Evolutionary conservation across 208 protist genomes (phyloP), one percentile per base, ranked within the genome.

Genomic region (Crithidia fasciculata): DNA sequence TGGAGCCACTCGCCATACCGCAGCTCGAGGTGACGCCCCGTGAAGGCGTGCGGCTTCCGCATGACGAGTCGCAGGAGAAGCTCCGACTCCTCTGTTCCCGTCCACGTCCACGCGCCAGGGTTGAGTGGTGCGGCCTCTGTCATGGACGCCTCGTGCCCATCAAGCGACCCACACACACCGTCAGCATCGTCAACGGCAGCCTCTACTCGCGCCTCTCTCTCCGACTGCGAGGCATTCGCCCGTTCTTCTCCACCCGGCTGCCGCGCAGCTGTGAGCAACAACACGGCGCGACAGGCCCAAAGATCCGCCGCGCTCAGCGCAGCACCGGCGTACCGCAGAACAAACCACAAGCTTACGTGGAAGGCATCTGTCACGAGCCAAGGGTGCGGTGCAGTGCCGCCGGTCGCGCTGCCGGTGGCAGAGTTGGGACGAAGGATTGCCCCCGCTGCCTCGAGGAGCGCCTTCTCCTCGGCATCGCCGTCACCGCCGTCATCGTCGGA

Each of bases 21-120:
- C 37, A 69, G 53, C 44, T 92, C 82, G 8, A 95, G 69, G 8
- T 83, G 76, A 4, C 52, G 60, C 45, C 78, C 64, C 6, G 82
- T 84, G 49, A 90, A 83, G 64, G 74, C 77, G 43, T 53, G 64
- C 18, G 83, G 62, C 16, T 72, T 81, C 52, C 82, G 78, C 50
- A 89, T 39, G 10, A 83, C 70, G 41, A 96, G 81, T 6, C 82
- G 81, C 16, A 96, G 53, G 2, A 96, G 65, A 39, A 94, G 64
- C 79, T 94, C 91, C 49, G 82, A 63, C 50, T 78, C 82, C 39
- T 88, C 86, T 0, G 60, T 67, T 5, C 76, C 71, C 6, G 57
- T 65, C 78, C 60, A 72, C 43, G 28, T 69, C 56, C 53, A 71
- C 40, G 18, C 28, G 18, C 39, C 40, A 12, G 50, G n/a, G 2